These are phyloP conservation scores for Astragalus membranaceus DNA, from an alignment of 306 rosid species.

Conservation along the genomic window DNA sequence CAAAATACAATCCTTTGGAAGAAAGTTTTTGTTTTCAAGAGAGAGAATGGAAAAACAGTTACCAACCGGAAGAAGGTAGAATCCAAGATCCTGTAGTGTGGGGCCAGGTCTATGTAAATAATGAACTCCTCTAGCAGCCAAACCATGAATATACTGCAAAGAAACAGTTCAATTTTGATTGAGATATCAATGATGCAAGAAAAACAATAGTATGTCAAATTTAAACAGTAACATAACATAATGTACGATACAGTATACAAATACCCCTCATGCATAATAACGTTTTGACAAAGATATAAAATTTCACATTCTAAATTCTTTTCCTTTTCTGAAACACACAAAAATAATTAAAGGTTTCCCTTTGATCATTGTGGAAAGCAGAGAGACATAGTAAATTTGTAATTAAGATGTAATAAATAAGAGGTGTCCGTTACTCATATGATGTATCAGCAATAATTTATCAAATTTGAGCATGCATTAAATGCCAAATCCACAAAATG, in stretches of 20 bases:
- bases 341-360: not conserved
- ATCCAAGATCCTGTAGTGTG: constrained; percentile 84
- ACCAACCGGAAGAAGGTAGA: constrained; percentile 76
- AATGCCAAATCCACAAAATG: constrained; percentile 13
- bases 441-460: constrained; percentile 15
- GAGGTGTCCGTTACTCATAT: constrained; percentile 1
- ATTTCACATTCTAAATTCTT: not conserved
- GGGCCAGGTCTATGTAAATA: constrained; percentile 93
- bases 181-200: not conserved
- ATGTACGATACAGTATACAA: not conserved
- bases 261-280: too few relatives aligned
- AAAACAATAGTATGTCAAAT: not conserved
- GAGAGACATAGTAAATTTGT: not conserved
- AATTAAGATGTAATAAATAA: constrained; percentile 4
- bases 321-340: constrained; percentile 1
- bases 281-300: too few relatives aligned
- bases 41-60: not conserved
- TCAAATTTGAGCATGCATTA: constrained; percentile 6
- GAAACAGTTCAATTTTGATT: constrained; percentile 17
- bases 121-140: constrained; percentile 97
- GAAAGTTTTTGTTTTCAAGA: not conserved
- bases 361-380: not conserved
- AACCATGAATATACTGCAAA: constrained; percentile 83
- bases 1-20: constrained; percentile 14
- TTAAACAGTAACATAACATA: not conserved